Conservation (phyloP, 768 basidiomycete species). For the Suillus subaureus region DNA sequence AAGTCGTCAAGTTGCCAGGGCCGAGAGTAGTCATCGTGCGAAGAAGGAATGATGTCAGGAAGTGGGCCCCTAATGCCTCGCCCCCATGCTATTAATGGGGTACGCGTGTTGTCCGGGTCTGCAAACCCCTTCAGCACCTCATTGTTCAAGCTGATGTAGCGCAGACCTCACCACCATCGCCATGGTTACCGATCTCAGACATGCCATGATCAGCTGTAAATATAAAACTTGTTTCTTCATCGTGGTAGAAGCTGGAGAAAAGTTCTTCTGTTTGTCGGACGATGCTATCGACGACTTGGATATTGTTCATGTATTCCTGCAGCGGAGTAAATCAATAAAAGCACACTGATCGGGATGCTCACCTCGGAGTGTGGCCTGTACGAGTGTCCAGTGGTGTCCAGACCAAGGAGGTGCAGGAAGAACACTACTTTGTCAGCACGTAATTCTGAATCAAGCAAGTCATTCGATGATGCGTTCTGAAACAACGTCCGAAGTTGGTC, state of each 20-base stretch:
- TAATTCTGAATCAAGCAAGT: conserved; percentile 50
- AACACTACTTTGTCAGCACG: conserved; percentile 66
- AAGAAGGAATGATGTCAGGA: conserved; percentile 52
- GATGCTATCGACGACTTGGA: conserved; percentile 75
- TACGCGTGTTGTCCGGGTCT: conserved; percentile 90
- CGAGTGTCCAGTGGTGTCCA: conserved; percentile 87
- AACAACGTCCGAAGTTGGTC: conserved; percentile 66
- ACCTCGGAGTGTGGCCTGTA: conserved; percentile 83
- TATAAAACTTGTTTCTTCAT: conserved; percentile 70
- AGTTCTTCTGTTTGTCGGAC: conserved; percentile 67
- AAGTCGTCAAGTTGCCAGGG: conserved; percentile 64
- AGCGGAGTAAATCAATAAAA: neutral
- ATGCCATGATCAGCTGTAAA: conserved; percentile 93
- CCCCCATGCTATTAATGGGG: conserved; percentile 84
- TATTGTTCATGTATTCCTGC: conserved; percentile 87
- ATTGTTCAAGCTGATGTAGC: conserved; percentile 3
- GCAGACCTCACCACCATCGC: conserved; percentile 69
- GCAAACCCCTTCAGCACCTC: conserved; percentile 11
- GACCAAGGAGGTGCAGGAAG: conserved; percentile 81
- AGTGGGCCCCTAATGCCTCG: conserved; percentile 73
- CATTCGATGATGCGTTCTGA: conserved; percentile 60
- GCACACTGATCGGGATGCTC: neutral
- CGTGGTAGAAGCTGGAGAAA: conserved; percentile 63
- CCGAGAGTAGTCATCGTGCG: conserved; percentile 70
- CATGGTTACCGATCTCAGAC: conserved; percentile 87